Base-by-base conservation (phyloP, 1,284 basidiomycete genomes). In the Cutaneotrichosporon spelunceum region DNA sequence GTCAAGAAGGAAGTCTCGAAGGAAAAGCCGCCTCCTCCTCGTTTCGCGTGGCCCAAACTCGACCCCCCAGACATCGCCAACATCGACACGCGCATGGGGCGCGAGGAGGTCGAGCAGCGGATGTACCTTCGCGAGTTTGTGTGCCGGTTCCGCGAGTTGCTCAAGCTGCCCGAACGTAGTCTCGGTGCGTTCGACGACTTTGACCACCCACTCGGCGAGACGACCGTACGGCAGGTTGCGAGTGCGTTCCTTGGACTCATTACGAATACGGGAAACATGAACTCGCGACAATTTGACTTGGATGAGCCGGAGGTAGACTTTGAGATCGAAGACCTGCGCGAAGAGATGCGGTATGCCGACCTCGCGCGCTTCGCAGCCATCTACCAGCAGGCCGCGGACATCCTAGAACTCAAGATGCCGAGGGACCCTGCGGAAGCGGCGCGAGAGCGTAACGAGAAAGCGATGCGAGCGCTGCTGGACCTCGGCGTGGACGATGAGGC, bases 321-420 rank as follows among this genome's bases (percentile, higher is more conserved):
- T 14, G 52, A 26, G 23, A 33, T 56, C 45, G 47, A 33, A 13
- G 58, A 70, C 11, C 44, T 67, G 50, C 72, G 73, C 36, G 74
- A 76, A 63, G 75, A 76, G 57, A 53, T 77, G 34, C 65, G 73
- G 50, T 76, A 76, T 56, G 74, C 72, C 44, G 75, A 77, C 60
- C 64, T 75, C 14, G 70, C 69, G 26, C 68, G 73, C 26, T 77
- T 77, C 53, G 68, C 70, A 1, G 45, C 52, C 16, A 70, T 75
- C 24, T 72, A 62, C 65, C 57, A 67, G 21, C 44, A 57, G 14
- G 48, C 75, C 3, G 52, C 65, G 0, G 63, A 67, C 3, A 61
- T 65, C 9, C 61, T 74, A 19, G 33, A 24, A 14, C 59, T 77
- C 4, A 42, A 57, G 9, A 50, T 71, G n/a, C 68, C 68, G 1